Conservation (phyloP, 169 alveolate genomes). For the Plasmodium gonderi region DNA sequence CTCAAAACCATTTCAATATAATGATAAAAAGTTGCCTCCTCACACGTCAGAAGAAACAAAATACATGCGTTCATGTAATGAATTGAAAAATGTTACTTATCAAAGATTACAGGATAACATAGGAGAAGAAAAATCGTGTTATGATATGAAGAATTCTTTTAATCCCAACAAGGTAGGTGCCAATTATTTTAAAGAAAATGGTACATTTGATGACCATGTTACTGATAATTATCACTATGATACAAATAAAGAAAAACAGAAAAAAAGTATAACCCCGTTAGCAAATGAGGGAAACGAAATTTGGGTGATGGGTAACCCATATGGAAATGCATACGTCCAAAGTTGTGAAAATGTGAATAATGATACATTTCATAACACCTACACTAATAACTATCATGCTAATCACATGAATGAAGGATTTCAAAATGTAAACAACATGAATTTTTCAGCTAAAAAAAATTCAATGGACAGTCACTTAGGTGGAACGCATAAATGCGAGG, state of each 20-base stretch:
- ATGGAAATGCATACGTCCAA: not conserved
- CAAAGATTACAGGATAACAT: not conserved
- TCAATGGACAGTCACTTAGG: not conserved
- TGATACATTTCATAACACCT: too few relatives aligned
- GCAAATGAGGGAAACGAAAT: not conserved
- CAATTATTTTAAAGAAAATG: not conserved
- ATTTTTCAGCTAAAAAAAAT: not conserved
- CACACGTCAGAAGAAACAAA: not conserved
- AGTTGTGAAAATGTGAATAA: not conserved
- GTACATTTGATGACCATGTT: not conserved
- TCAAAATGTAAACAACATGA: not conserved
- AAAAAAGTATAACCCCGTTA: not conserved
- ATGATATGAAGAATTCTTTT: not conserved
- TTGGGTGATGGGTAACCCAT: conserved; percentile 1
- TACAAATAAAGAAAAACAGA: not conserved
- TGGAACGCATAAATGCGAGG: not conserved
- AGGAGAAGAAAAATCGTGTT: not conserved
- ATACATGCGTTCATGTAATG: not conserved
- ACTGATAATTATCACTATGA: not conserved
- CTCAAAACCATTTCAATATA: not conserved
- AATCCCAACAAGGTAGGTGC: not conserved
- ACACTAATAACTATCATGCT: too few relatives aligned
- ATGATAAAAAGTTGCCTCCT: not conserved
- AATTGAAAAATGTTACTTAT: not conserved
- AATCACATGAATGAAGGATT: not conserved